Conservation (phyloP, 805 yeast species). For the Nakazawaea holstii region DNA sequence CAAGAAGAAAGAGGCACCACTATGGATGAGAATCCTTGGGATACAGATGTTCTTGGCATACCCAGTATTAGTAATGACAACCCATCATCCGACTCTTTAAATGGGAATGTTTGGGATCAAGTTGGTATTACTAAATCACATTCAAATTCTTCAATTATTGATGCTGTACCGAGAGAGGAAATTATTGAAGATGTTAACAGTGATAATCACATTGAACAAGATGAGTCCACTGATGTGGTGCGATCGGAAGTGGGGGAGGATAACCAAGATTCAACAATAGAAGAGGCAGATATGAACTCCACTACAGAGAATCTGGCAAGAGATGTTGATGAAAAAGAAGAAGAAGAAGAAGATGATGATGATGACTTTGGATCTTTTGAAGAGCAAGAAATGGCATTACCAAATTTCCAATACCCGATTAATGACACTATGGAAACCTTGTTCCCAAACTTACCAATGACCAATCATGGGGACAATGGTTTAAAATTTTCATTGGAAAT, state of each 20-base stretch:
- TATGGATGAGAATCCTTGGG: conserved; percentile 7
- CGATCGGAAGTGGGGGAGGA: too few species aligned
- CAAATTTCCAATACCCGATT: not conserved
- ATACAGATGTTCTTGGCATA: not conserved
- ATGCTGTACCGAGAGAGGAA: too few species aligned
- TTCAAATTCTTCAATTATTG: too few species aligned
- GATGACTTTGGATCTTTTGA: conserved; percentile 10
- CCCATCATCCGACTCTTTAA: too few species aligned
- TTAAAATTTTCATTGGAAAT: not conserved
- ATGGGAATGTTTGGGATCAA: too few species aligned
- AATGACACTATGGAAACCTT: not conserved
- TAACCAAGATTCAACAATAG: not conserved
- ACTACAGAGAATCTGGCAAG: not conserved
- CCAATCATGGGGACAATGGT: not conserved
- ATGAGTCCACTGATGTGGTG: too few species aligned
- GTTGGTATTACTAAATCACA: too few species aligned
- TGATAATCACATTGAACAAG: too few species aligned
- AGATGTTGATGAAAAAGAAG: not conserved
- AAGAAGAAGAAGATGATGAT: conserved; percentile 1
- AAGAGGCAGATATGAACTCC: too few species aligned
- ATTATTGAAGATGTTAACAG: too few species aligned
- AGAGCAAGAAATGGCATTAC: not conserved
- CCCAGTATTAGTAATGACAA: too few species aligned
- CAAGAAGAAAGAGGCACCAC: not conserved
- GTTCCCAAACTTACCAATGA: not conserved